Evolutionary conservation across 23 red algal genomes (phyloP), one percentile per base, ranked within the genome.

Genomic region (Gracilaria domingensis): DNA sequence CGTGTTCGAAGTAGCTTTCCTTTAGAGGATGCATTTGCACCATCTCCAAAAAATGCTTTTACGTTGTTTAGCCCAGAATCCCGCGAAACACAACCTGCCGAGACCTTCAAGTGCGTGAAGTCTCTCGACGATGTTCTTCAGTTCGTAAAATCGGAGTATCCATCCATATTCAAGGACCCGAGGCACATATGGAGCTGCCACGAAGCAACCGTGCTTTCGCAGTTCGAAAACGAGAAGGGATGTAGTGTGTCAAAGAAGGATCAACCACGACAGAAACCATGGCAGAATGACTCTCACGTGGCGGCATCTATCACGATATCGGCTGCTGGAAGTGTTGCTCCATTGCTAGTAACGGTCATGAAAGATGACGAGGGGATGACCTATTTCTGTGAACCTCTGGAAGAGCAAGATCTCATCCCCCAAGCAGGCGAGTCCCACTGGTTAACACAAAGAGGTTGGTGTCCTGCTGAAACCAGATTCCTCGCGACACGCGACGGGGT

Each of bases 281-380:
- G 11, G 12, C 18, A 32, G 33, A 3, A 4, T 17, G 37, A 44
- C 8, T 23, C 29, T 21, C 82, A 85, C 16, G 37, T 85, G 37
- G 59, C 82, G 21, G 82, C 4, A 7, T 24, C 36, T 23, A 85
- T 66, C 58, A 24, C 59, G 25, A 35, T 42, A 44, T 85, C 82
- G 23, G 82, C 57, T 21, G 82, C 58, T 23, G 82, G 82, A 25
- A 24, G 8, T 25, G 29, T 25, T 32, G 61, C 51, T 14, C 82
- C 60, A 35, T 58, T 58, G 57, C 23, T 85, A 0, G 18, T 85
- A 12, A 85, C 64, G 7, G 34, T 85, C 21, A 21, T 34, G 30
- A 57, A 57, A 35, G 25, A 85, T 42, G 25, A 85, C 40, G 5
- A 23, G 6, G 13, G 12, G 59, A 85, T 44, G 34, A 0, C 82